Evolutionary conservation across 805 yeast genomes (phyloP), one percentile per base, ranked within the genome.

Genomic region (Teunomyces stri): DNA sequence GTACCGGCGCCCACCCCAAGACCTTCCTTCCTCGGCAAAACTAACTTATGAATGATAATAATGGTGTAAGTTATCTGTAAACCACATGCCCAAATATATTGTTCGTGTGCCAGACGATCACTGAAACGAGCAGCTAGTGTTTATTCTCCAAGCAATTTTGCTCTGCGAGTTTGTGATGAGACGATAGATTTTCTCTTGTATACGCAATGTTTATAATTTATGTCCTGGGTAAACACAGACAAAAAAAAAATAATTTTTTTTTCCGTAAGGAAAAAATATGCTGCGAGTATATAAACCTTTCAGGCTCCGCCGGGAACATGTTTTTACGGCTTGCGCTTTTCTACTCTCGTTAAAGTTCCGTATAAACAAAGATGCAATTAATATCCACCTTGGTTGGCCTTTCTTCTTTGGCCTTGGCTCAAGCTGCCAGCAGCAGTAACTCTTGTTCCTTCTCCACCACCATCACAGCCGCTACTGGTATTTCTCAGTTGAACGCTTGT

Each of bases 401-500:
- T 11, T 38, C 36, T 27, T 30, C 47, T 28, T 46, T 46, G 42
- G 53, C 50, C 25, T 41, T 47, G 12, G 50, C 50, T 16, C 28
- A 42, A 12, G 54, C 53, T 12, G 49, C 52, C 20, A 27, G 49
- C 18, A 48, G 58, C 34, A 47, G 50, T 45, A 16, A n/a, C 29
- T 51, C 61, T n/a, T 72, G 77, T 56, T 69, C 75, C 11, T 66
- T 67, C 49, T 65, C 69, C 48, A 65, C 68, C 44, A 69, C 74
- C 49, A 61, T 72, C 47, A 62, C 72, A 20, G 74, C 66, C n/a
- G 62, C 74, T 29, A 57, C 71, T 37, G 74, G 66, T 21, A 55
- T 69, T 30, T 48, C 62, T 29, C 55, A 51, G 44, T 57, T 72
- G 45, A 65, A 61, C 50, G 52, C 74, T 9, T 72, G 77, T 56